Percentiles rank a stretch among this genome's conserved stretches.
These are phyloP conservation scores for Ganoderma meredithae DNA, from an alignment of 1,284 basidiomycete species.

Conservation along the genomic window DNA sequence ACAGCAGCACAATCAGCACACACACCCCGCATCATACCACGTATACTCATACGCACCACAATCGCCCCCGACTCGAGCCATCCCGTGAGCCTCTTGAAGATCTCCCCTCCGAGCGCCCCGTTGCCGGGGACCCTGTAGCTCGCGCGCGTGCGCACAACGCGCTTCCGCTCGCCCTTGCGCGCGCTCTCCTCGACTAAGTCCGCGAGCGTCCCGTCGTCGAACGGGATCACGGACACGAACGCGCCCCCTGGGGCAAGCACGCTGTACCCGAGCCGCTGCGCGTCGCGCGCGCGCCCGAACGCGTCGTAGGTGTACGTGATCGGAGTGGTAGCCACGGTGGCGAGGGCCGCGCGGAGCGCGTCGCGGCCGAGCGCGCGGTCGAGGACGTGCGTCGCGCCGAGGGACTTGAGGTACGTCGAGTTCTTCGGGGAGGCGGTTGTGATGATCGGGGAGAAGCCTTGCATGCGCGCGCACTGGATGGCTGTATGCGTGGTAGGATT, in stretches of 20 bases:
- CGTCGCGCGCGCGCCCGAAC: conserved; percentile 23
- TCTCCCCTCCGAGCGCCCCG: conserved; percentile 8
- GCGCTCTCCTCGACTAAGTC: conserved; percentile 6
- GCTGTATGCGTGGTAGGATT: conserved; percentile 21
- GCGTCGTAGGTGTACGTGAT: conserved; percentile 37
- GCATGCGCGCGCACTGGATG: conserved; percentile 53
- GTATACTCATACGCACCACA: conserved; percentile 10
- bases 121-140: conserved; percentile 1
- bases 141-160: conserved; percentile 6
- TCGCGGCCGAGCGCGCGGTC: conserved; percentile 25
- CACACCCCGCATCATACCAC: neutral
- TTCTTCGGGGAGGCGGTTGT: conserved; percentile 55
- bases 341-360: neutral
- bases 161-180: conserved; percentile 23
- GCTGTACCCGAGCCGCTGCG: conserved; percentile 34
- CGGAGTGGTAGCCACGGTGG: neutral
- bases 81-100: conserved; percentile 12
- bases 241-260: conserved; percentile 36
- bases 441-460: conserved; percentile 57
- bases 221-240: conserved; percentile 15
- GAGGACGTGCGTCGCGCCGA: conserved; percentile 37
- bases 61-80: conserved; percentile 23
- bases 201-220: neutral
- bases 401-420: conserved; percentile 46
- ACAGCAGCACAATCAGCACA: neutral